Evolutionary conservation across 2,329 filamentous ascomycete species (phyloP), one percentile per base, ranked within the genome.

Genomic region (Fusarium oligoseptatum): DNA sequence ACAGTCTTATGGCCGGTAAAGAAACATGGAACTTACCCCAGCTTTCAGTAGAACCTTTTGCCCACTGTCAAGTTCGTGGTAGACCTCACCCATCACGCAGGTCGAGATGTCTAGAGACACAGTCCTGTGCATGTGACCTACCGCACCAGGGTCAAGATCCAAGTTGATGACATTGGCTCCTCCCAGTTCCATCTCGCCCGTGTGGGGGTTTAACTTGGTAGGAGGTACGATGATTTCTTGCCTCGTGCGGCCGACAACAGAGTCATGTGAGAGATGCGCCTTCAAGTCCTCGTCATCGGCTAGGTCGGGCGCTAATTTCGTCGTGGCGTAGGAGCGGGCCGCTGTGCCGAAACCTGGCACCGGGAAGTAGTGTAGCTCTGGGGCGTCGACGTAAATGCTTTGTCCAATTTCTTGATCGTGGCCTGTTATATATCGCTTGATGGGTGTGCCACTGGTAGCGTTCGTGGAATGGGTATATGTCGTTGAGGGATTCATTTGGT

Each of bases 81-180:
- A 61, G 12, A 69, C 67, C 45, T 67, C 55, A 3, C 67, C 67
- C 67, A 67, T 55, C 0, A 69, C 63, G 37, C 63, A 69, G 41
- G 63, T 69, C 6, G 63, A 69, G 15, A 69, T 67, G n/a, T 69
- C 63, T 17, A 69, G 29, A 29, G 67, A 69, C 22, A 69, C 43
- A 2, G 67, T 69, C 37, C 67, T 29, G 29, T 69, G 67, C 62
- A 56, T 45, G 24, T 67, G 67, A 12, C 67, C 67, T 17, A 69
- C 63, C 4, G 56, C 55, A 39, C 63, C 63, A 34, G 63, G 63
- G 14, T 67, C 63, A 1, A 69, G 34, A n/a, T 67, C 67, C 11
- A 69, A 56, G 11, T 69, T 69, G 12, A 69, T 24, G 6, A 69
- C 63, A 61, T 67, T 69, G 24, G 45, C 67, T 10, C 52, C 67